Conservation (phyloP, 163 green algal genomes). For the Coccomyxa subellipsoidea region DNA sequence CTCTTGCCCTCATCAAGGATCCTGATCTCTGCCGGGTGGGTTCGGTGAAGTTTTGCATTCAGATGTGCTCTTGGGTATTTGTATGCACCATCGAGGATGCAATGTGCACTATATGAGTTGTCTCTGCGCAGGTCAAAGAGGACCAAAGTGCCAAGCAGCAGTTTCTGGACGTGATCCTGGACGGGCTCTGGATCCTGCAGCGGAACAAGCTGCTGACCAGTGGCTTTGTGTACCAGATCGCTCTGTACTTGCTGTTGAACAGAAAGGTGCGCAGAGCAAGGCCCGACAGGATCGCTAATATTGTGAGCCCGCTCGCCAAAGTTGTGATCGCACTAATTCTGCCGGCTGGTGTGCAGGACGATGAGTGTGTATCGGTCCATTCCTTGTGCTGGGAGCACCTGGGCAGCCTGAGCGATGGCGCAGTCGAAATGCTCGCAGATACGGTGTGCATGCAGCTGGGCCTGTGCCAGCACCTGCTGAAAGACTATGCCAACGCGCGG, state of each 20-base stretch:
- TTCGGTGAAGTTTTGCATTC: no score
- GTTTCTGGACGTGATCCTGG: neutral
- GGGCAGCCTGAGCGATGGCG: neutral
- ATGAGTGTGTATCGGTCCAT: neutral
- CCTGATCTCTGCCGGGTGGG: neutral
- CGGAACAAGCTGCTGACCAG: neutral
- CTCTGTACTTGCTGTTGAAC: neutral
- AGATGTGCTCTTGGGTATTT: neutral
- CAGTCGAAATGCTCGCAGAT: neutral
- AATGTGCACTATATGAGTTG: no score
- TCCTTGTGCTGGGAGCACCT: neutral
- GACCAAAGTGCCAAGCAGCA: neutral
- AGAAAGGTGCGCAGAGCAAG: neutral
- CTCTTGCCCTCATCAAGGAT: neutral
- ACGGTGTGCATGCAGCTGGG: neutral
- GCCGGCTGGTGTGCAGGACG: neutral
- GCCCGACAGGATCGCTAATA: neutral
- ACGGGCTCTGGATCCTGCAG: neutral
- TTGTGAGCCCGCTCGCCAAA: neutral
- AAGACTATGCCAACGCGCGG: neutral
- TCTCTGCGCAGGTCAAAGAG: neutral
- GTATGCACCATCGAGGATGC: no score
- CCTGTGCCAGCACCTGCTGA: neutral
- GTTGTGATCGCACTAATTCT: no score
- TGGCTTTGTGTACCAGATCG: neutral